These are phyloP conservation scores for Crithidia acanthocephali DNA, from an alignment of 208 protist species.

Conservation along the genomic window DNA sequence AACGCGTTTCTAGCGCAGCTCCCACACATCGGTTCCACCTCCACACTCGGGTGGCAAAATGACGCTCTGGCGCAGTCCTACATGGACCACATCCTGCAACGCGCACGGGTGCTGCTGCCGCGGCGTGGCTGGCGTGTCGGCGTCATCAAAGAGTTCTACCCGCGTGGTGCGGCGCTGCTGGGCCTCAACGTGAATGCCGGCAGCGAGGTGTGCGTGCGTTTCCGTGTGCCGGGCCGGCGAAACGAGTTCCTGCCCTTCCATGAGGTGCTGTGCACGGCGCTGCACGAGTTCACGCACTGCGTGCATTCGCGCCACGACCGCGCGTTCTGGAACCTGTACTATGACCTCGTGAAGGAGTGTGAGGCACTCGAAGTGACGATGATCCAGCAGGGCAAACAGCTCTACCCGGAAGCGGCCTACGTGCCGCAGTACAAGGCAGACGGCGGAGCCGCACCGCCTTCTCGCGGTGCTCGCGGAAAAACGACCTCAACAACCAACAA, in stretches of 20 bases:
- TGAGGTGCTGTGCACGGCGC: slow-evolving; percentile 82
- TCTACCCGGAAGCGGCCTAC: slow-evolving; percentile 47
- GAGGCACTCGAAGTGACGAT: slow-evolving; percentile 65
- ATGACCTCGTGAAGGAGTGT: slow-evolving; percentile 76
- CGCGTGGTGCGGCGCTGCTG: slow-evolving; percentile 64
- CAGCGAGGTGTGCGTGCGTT: slow-evolving; percentile 79
- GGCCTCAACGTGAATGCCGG: slow-evolving; percentile 88
- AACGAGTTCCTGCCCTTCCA: slow-evolving; percentile 86
- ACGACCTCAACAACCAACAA: no score
- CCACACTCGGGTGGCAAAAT: slow-evolving; percentile 64
- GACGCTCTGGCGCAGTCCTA: slow-evolving; percentile 70
- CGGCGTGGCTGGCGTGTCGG: slow-evolving; percentile 66
- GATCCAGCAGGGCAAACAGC: slow-evolving; percentile 31
- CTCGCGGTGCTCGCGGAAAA: no score
- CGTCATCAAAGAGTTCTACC: slow-evolving; percentile 87
- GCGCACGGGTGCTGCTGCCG: slow-evolving; percentile 49
- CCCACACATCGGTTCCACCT: slow-evolving; percentile 41
- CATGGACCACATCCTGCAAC: slow-evolving; percentile 69
- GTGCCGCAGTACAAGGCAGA: neutral
- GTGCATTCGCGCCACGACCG: slow-evolving; percentile 61
- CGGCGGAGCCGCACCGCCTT: no score
- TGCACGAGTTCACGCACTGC: slow-evolving; percentile 92
- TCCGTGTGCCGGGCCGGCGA: slow-evolving; percentile 67
- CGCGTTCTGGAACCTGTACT: slow-evolving; percentile 80
- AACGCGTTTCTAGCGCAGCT: slow-evolving; percentile 32